A percentile compares a stretch with the other conserved stretches of the same genome.
phyloP scores from a whole-genome alignment of 2,329 filamentous ascomycete genomes.

The Botryotinia globosa region DNA sequence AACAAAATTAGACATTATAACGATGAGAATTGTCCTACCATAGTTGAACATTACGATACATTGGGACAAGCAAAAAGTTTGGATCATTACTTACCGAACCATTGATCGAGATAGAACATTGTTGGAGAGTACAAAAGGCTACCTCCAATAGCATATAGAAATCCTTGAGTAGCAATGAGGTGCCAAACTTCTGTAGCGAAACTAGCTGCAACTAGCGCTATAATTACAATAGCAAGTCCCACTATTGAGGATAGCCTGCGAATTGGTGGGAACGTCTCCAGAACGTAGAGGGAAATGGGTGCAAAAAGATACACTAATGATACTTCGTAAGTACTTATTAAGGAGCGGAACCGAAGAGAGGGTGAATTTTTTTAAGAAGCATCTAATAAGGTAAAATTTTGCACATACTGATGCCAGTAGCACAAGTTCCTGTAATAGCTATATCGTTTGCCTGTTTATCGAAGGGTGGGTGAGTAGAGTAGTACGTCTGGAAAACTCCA shows the following conservation, averaged over 20 bases:
- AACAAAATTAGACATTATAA: neutral
- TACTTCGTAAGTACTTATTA: neutral
- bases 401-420: constrained; percentile 27
- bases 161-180: constrained; percentile 47
- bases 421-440: constrained; percentile 44
- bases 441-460: constrained; percentile 41
- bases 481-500: constrained; percentile 46
- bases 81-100: constrained; percentile 40
- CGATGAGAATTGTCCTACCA: neutral
- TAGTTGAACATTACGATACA: neutral
- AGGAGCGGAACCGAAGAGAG: neutral
- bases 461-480: constrained; percentile 41
- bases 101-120: constrained; percentile 47
- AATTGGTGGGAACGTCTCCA: constrained; percentile 37
- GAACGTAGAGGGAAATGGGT: constrained; percentile 28
- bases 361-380: too few relatives aligned
- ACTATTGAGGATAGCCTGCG: constrained; percentile 33
- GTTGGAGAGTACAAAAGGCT: constrained; percentile 43
- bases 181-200: constrained; percentile 45
- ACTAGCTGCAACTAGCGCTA: constrained; percentile 42
- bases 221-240: constrained; percentile 41
- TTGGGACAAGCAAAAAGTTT: neutral
- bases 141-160: constrained; percentile 46
- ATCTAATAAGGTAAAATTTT: neutral
- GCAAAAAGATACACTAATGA: constrained; percentile 29